A percentile compares a stretch with the other conserved stretches of the same genome.
phyloP scores from a whole-genome alignment of 2,329 filamentous ascomycete genomes.

The Aspergillus sp. region DNA sequence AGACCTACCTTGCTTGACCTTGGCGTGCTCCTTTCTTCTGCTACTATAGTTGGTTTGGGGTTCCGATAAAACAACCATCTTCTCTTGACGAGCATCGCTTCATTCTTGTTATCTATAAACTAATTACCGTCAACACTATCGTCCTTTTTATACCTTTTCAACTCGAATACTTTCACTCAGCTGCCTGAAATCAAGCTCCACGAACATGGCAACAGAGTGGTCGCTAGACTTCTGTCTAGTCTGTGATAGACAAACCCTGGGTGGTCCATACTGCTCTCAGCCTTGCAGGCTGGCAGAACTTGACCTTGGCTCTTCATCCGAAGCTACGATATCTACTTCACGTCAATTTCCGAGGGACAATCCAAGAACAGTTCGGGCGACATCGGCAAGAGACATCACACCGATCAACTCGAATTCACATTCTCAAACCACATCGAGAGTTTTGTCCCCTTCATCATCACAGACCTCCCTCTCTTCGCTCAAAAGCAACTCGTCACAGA shows the following conservation, averaged over 20 bases:
- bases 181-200: background rate
- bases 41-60: too few relatives aligned
- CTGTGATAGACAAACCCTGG: slow-evolving; percentile 84
- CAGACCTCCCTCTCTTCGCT: slow-evolving; percentile 80
- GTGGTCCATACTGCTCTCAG: slow-evolving; percentile 85
- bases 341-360: too few relatives aligned
- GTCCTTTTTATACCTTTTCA: too few relatives aligned
- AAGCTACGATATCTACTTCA: too few relatives aligned
- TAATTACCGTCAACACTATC: too few relatives aligned
- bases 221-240: slow-evolving; percentile 88
- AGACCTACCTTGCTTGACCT: too few relatives aligned
- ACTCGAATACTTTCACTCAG: too few relatives aligned
- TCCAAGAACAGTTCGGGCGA: too few relatives aligned
- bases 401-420: slow-evolving; percentile 13
- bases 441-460: slow-evolving; percentile 62
- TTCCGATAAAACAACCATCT: too few relatives aligned
- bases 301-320: slow-evolving; percentile 42
- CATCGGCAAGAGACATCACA: background rate
- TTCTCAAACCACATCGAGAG: slow-evolving; percentile 12
- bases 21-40: too few relatives aligned
- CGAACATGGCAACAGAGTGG: slow-evolving; percentile 52
- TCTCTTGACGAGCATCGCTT: too few relatives aligned
- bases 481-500: slow-evolving; percentile 55
- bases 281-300: slow-evolving; percentile 83
- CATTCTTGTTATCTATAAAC: too few relatives aligned